phyloP scores from a whole-genome alignment of 345 rosid species.

The Mercurialis annua region DNA sequence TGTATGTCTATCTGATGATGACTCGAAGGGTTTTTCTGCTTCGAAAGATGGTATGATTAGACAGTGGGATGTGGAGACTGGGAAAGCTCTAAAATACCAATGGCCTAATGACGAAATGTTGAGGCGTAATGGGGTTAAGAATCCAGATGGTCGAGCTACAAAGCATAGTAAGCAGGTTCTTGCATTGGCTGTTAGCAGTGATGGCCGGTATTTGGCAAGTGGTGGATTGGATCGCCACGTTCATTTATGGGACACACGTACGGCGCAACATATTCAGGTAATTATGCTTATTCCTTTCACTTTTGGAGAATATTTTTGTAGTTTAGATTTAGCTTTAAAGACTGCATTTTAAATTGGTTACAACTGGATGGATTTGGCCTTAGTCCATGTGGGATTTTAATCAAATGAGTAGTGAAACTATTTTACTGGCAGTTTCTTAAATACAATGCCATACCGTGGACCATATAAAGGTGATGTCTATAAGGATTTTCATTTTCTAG shows the following conservation, averaged over 20 bases:
- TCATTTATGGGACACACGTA: conserved; percentile 95
- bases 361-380: not conserved
- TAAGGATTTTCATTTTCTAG: not conserved
- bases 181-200: conserved; percentile 85
- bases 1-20: conserved; percentile 84
- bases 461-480: not conserved
- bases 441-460: not conserved
- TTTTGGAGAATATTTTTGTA: not conserved
- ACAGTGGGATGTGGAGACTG: conserved; percentile 84
- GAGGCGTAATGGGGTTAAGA: conserved; percentile 70
- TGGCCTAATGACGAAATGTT: conserved; percentile 77
- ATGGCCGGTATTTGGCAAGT: conserved; percentile 88
- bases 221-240: conserved; percentile 95
- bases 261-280: conserved; percentile 82
- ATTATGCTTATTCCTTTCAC: not conserved
- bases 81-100: conserved; percentile 55
- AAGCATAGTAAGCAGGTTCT: conserved; percentile 74
- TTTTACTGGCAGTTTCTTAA: not conserved
- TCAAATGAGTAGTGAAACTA: not conserved
- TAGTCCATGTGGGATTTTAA: not conserved
- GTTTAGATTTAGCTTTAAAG: not conserved
- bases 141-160: conserved; percentile 58
- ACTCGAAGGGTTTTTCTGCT: conserved; percentile 78
- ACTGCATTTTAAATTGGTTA: not conserved
- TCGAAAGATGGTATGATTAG: conserved; percentile 81